Conservation (phyloP, 306 rosid species). For the Medicago lupulina region DNA sequence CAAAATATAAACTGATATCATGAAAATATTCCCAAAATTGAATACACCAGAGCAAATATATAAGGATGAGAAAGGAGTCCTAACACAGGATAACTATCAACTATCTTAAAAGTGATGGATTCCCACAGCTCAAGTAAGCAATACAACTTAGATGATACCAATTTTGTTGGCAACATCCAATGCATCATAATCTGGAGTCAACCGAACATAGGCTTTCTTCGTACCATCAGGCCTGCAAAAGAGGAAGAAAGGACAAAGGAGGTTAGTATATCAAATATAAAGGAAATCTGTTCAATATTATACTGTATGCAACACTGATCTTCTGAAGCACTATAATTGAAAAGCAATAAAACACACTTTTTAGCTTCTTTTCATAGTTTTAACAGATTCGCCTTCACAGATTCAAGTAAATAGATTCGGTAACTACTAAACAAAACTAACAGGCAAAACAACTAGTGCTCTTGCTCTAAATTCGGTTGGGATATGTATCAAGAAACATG, state of each 20-base stretch:
- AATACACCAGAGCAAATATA: conserved; percentile 40
- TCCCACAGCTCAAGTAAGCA: conserved; percentile 31
- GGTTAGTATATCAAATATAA: conserved; percentile 1
- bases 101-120: conserved; percentile 45
- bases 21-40: background rate
- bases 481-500: background rate
- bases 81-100: conserved; percentile 46
- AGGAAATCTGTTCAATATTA: background rate
- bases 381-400: background rate
- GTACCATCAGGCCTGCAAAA: conserved; percentile 88
- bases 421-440: background rate
- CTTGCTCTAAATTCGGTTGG: background rate
- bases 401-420: background rate
- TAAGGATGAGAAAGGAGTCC: conserved; percentile 38
- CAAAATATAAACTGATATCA: background rate
- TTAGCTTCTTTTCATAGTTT: background rate
- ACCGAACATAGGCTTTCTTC: conserved; percentile 90
- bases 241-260: background rate
- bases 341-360: background rate
- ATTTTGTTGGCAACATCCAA: conserved; percentile 96
- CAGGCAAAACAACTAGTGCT: background rate
- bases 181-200: conserved; percentile 88
- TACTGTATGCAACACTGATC: background rate
- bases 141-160: conserved; percentile 71
- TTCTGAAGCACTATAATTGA: background rate